phyloP scores from a whole-genome alignment of 2,329 filamentous ascomycete genomes.

The Exophiala mesophila region DNA sequence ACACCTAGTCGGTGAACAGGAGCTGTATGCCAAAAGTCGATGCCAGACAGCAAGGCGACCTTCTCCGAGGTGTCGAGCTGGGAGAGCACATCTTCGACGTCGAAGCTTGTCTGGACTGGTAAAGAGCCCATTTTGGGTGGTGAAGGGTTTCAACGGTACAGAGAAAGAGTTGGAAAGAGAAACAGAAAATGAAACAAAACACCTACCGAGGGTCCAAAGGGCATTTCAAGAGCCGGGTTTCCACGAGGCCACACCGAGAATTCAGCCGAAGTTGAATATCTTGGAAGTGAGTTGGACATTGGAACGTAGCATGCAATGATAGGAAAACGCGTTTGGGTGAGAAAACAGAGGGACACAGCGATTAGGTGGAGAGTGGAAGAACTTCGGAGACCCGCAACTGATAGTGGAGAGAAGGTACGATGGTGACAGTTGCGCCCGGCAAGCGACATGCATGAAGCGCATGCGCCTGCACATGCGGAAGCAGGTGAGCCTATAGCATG shows the following conservation, averaged over 20 bases:
- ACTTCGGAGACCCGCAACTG: not conserved
- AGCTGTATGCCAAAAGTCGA: constrained; percentile 67
- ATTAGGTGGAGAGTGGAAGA: not conserved
- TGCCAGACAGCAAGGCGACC: constrained; percentile 57
- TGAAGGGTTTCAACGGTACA: not conserved
- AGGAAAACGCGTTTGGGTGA: too few relatives aligned
- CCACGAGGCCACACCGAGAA: not conserved
- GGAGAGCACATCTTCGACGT: constrained; percentile 29
- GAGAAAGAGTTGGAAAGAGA: not conserved
- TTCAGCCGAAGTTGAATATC: not conserved
- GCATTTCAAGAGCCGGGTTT: not conserved
- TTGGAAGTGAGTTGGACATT: too few relatives aligned
- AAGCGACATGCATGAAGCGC: too few relatives aligned
- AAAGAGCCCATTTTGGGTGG: constrained; percentile 19
- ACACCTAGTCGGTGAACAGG: constrained; percentile 59
- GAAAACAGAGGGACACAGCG: too few relatives aligned
- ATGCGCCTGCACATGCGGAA: too few relatives aligned
- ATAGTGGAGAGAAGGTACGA: constrained; percentile 6
- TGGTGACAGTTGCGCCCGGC: too few relatives aligned
- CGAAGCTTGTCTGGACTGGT: constrained; percentile 18
- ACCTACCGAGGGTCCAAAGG: not conserved
- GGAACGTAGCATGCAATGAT: not conserved
- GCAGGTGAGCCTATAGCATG: too few relatives aligned
- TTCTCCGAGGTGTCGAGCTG: constrained; percentile 38
- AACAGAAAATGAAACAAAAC: not conserved